A percentile compares a stretch with the other conserved stretches of the same genome.
These are phyloP conservation scores for Blastomyces emzantsi DNA, from an alignment of 2,329 filamentous ascomycete species.

Conservation along the genomic window DNA sequence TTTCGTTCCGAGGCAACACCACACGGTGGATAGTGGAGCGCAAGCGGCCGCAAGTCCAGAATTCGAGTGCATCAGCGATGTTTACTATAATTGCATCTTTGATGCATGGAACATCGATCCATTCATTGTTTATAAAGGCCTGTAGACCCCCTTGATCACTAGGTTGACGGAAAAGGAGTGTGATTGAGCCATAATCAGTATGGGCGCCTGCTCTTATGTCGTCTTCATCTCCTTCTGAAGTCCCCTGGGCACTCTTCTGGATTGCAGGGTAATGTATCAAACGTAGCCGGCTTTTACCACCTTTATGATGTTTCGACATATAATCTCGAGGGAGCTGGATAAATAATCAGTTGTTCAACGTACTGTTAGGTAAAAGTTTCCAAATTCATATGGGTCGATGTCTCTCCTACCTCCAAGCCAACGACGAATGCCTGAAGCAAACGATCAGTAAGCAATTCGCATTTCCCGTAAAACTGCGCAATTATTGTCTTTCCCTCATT, in stretches of 20 bases:
- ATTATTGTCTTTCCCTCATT: neutral
- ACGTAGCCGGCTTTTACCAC: neutral
- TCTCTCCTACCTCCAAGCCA: neutral
- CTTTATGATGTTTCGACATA: neutral
- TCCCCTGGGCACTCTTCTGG: neutral
- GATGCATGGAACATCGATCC: constrained; percentile 58
- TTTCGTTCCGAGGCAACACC: constrained; percentile 1
- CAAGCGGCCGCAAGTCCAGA: constrained; percentile 4
- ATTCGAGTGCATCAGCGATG: constrained; percentile 1
- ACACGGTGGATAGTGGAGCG: constrained; percentile 1
- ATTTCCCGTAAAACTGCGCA: neutral
- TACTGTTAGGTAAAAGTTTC: neutral
- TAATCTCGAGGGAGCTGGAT: neutral
- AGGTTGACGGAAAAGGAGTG: constrained; percentile 65
- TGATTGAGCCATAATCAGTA: constrained; percentile 67
- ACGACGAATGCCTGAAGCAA: neutral
- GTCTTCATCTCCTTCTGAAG: neutral
- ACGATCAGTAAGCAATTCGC: neutral
- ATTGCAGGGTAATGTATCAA: neutral
- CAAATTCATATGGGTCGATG: too few species aligned
- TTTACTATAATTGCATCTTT: constrained; percentile 27
- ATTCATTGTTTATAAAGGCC: constrained; percentile 53
- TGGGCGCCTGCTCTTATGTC: constrained; percentile 85
- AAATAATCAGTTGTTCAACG: neutral
- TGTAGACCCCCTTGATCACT: constrained; percentile 78